Base-by-base conservation (phyloP, 1,284 basidiomycete genomes). In the Coriolopsis trogii region DNA sequence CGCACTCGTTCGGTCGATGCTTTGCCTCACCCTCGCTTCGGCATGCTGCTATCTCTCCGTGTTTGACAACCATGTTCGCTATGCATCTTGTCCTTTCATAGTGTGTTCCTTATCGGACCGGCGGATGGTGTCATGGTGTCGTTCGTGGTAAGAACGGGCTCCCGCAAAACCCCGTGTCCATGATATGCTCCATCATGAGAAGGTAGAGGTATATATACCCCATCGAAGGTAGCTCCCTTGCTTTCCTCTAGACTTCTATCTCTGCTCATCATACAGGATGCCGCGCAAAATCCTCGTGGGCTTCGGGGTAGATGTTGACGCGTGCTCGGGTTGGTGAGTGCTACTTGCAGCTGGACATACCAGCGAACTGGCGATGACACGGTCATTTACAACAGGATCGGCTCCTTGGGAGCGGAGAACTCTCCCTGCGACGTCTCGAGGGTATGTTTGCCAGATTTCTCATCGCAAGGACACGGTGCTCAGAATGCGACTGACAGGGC, bases 381-480 rank as follows among this genome's bases (percentile, higher is more conserved):
- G n/a, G 28, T 16, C n/a, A 4, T n/a, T n/a, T n/a, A n/a, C n/a
- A n/a, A n/a, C 48, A 85, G 84, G 84, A 71, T 88, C 21, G 84
- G 84, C 3, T 86, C 85, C 0, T 87, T 87, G 61, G 85, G 85
- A 2, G 85, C 84, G 18, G 80, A 86, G 58, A 80, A 87, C 60
- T 85, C 82, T 0, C 81, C 84, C 2, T 68, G 79, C 21, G 86
- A 88, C 63, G 85, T 87, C 43, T 84, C 82, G 0, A 73, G 85
- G 40, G 78, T 79, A 62, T 51, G 69, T 60, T 46, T 21, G 23
- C 37, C 9, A 6, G 7, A 34, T 4, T 16, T 29, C 30, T 40
- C 16, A 39, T 13, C 39, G 10, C 25, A n/a, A 26, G 43, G 37
- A 41, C 31, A 6, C 13, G 21, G 29, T 7, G 15, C n/a, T 12